A percentile compares a stretch with the other conserved stretches of the same genome.
Evolutionary conservation across 129 eudicot species (phyloP).

Genomic region (Ambrosia artemisiifolia): DNA sequence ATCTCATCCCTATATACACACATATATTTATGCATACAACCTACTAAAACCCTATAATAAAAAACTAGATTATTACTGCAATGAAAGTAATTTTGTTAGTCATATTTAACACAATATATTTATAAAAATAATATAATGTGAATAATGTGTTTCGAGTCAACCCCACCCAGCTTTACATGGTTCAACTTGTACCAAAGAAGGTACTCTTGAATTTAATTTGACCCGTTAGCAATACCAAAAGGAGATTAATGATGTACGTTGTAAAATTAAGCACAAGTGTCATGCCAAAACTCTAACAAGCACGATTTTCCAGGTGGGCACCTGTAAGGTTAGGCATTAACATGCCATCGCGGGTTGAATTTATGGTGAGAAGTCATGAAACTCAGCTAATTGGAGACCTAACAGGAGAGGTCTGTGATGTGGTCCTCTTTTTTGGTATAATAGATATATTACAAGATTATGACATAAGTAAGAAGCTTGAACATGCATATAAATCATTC

Average conservation of each 20-base stretch:
- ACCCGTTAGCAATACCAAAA: not conserved
- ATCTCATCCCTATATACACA: too few relatives aligned
- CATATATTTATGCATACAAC: not conserved
- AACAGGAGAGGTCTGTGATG: constrained; percentile 57
- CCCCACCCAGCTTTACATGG: too few relatives aligned
- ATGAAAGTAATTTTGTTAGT: not conserved
- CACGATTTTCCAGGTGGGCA: constrained; percentile 45
- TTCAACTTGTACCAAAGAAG: not conserved
- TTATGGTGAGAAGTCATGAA: constrained; percentile 49
- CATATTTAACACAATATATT: not conserved
- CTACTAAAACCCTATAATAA: not conserved
- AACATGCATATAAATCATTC: constrained; percentile 80
- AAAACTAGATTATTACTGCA: not conserved
- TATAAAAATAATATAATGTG: not conserved
- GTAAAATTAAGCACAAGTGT: not conserved
- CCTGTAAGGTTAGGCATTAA: constrained; percentile 48
- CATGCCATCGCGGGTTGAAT: constrained; percentile 71
- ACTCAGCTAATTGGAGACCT: constrained; percentile 63
- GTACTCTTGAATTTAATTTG: not conserved
- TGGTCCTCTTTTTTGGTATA: constrained; percentile 65
- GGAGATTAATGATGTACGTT: not conserved
- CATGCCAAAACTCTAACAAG: not conserved
- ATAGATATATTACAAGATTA: constrained; percentile 88
- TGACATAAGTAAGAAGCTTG: constrained; percentile 87
- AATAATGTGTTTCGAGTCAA: too few relatives aligned